Conservation (phyloP, 1,284 basidiomycete genomes). For the Rhizopogon hawkerae region DNA sequence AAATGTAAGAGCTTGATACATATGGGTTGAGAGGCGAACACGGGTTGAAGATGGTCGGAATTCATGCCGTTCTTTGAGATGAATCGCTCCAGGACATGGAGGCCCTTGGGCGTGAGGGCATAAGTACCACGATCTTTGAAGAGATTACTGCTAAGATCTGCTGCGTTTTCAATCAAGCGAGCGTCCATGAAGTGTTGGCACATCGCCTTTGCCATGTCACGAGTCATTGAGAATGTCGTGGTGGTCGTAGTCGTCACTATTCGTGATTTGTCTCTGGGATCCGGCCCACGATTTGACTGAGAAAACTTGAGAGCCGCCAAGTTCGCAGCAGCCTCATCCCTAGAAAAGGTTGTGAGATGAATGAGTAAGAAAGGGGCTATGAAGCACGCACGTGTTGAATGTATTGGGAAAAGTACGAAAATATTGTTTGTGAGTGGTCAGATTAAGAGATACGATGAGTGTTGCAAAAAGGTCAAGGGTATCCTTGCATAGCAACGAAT, state of each 20-base stretch:
- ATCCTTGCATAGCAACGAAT: slow-evolving; percentile 51
- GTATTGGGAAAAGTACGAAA: slow-evolving; percentile 93
- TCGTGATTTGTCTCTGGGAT: slow-evolving; percentile 93
- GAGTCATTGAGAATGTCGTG: slow-evolving; percentile 98
- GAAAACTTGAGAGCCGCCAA: slow-evolving; percentile 96
- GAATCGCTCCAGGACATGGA: slow-evolving; percentile 97
- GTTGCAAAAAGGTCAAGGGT: slow-evolving; percentile 98
- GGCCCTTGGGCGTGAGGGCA: slow-evolving; percentile 92
- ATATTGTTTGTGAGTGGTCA: slow-evolving; percentile 88
- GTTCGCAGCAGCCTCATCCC: slow-evolving; percentile 93
- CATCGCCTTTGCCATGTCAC: slow-evolving; percentile 99
- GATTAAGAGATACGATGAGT: slow-evolving; percentile 86
- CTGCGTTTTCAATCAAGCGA: slow-evolving; percentile 92
- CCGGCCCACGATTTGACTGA: slow-evolving; percentile 95
- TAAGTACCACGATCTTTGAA: slow-evolving; percentile 99
- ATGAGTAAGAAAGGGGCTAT: slow-evolving; percentile 8
- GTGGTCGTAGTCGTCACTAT: slow-evolving; percentile 99
- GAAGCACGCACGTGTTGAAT: slow-evolving; percentile 78
- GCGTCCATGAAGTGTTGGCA: slow-evolving; percentile 99
- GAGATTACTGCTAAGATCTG: slow-evolving; percentile 76
- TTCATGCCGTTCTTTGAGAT: slow-evolving; percentile 99
- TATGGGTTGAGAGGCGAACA: slow-evolving; percentile 91
- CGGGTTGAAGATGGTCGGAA: slow-evolving; percentile 82
- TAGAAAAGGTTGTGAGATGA: slow-evolving; percentile 28
- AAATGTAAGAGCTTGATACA: slow-evolving; percentile 98